Conservation (phyloP, 352 stramenopile genomes). For the Elongisporangium prolatum region DNA sequence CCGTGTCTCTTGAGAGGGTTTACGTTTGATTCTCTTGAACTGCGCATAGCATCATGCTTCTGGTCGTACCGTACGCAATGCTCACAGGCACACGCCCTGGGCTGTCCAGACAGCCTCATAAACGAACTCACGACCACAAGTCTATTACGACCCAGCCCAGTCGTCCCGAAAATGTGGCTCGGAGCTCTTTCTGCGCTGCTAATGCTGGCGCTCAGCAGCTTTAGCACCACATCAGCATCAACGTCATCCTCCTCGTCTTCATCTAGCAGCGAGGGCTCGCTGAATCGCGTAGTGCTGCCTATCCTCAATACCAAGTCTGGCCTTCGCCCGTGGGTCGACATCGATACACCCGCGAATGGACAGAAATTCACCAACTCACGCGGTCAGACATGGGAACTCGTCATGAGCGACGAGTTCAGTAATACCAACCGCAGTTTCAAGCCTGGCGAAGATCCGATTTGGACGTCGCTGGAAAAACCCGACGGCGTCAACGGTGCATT, state of each 20-base stretch:
- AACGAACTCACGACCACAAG: neutral
- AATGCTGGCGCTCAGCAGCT: neutral
- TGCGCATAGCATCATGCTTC: neutral
- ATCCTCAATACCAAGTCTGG: slow-evolving; percentile 25
- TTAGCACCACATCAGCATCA: neutral
- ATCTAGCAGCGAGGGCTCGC: neutral
- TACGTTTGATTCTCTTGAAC: neutral
- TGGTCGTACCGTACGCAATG: neutral
- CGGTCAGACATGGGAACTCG: slow-evolving; percentile 30
- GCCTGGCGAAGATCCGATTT: slow-evolving; percentile 82
- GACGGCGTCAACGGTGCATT: slow-evolving; percentile 80
- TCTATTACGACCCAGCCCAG: neutral
- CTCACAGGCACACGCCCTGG: neutral
- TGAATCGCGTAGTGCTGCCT: neutral
- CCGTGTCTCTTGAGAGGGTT: neutral
- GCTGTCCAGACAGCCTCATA: neutral
- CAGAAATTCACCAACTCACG: slow-evolving; percentile 29
- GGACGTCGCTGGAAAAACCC: slow-evolving; percentile 88
- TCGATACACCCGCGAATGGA: slow-evolving; percentile 23
- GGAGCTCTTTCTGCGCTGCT: neutral
- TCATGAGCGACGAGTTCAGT: slow-evolving; percentile 90
- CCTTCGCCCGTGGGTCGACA: slow-evolving; percentile 43
- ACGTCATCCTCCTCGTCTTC: neutral
- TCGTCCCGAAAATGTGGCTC: neutral
- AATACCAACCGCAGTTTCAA: slow-evolving; percentile 61